These are phyloP conservation scores for Phanerochaete carnosa DNA, from an alignment of 768 basidiomycete species.

Conservation along the genomic window DNA sequence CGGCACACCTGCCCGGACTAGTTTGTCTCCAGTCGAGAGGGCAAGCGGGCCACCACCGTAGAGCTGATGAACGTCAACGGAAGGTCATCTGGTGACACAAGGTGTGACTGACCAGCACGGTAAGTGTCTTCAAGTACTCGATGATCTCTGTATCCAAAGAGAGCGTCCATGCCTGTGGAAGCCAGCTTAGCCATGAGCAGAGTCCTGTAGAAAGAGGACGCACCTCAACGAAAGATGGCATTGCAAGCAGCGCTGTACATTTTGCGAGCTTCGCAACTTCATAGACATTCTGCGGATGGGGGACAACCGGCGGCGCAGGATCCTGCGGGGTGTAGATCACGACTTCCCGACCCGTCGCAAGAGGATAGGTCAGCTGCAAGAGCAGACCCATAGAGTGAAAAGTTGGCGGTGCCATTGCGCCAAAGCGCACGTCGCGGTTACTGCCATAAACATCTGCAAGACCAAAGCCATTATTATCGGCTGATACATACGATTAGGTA, in stretches of 20 bases:
- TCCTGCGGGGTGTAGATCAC: conserved; percentile 8
- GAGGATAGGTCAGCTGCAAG: conserved; percentile 7
- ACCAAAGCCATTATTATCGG: conserved; percentile 13
- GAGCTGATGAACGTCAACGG: conserved; percentile 1
- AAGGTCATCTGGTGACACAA: not conserved
- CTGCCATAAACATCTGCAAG: conserved; percentile 9
- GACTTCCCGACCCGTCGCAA: conserved; percentile 1
- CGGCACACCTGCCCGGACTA: conserved; percentile 10
- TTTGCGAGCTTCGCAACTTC: conserved; percentile 4
- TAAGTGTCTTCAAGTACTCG: conserved; percentile 10
- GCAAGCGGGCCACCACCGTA: conserved; percentile 17
- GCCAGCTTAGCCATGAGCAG: not conserved
- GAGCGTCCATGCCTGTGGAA: conserved; percentile 16
- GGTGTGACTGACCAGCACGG: conserved; percentile 2
- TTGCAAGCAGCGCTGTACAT: conserved; percentile 5
- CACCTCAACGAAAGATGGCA: conserved; percentile 18
- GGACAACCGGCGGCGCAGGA: conserved; percentile 13
- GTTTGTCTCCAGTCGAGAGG: conserved; percentile 8
- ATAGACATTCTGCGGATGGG: conserved; percentile 14
- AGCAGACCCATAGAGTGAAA: conserved; percentile 10
- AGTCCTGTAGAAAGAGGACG: not conserved
- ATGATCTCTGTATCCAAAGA: conserved; percentile 10
- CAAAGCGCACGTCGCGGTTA: conserved; percentile 9
- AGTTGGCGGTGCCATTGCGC: conserved; percentile 9
- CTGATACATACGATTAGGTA: not conserved